A percentile compares a stretch with the other conserved stretches of the same genome.
These are phyloP conservation scores for Lantana camara DNA, from an alignment of 257 asterid genomes.

Conservation along the genomic window DNA sequence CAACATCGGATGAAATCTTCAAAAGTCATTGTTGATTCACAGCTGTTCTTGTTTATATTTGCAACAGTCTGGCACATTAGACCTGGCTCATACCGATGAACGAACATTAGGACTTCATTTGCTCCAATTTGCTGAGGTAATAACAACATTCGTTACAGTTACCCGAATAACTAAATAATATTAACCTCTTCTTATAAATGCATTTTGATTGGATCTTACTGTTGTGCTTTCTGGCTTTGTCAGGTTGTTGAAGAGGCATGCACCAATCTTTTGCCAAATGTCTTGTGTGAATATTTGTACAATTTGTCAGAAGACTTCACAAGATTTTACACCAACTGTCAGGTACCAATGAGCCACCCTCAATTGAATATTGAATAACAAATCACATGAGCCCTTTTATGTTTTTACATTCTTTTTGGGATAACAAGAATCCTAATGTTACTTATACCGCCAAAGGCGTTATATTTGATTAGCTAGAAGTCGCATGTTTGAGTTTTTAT, in stretches of 20 bases:
- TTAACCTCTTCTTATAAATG: not conserved
- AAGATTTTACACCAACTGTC: slow-evolving; percentile 79
- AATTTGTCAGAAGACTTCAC: slow-evolving; percentile 89
- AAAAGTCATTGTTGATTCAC: slow-evolving; percentile 9
- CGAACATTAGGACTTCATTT: slow-evolving; percentile 80
- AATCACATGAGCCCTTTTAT: not conserved
- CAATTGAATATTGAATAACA: not conserved
- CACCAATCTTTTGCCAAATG: slow-evolving; percentile 65
- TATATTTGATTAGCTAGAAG: too few relatives aligned
- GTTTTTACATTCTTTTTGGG: too few relatives aligned
- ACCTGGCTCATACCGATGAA: slow-evolving; percentile 81
- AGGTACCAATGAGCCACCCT: slow-evolving; percentile 51
- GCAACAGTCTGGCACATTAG: slow-evolving; percentile 59
- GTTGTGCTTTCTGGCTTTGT: slow-evolving; percentile 18
- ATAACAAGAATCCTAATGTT: too few relatives aligned
- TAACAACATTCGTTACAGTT: not conserved
- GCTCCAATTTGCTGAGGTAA: slow-evolving; percentile 91
- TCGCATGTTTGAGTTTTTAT: too few relatives aligned
- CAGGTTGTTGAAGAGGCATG: slow-evolving; percentile 88
- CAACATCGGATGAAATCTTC: not conserved
- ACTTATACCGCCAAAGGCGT: too few relatives aligned
- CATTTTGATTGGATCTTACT: slow-evolving; percentile 17
- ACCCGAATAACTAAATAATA: not conserved
- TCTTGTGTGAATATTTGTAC: slow-evolving; percentile 81
- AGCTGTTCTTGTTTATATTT: slow-evolving; percentile 24